These are phyloP conservation scores for Penicillium cataractarum DNA, from an alignment of 495 filamentous ascomycete genomes.

Conservation along the genomic window DNA sequence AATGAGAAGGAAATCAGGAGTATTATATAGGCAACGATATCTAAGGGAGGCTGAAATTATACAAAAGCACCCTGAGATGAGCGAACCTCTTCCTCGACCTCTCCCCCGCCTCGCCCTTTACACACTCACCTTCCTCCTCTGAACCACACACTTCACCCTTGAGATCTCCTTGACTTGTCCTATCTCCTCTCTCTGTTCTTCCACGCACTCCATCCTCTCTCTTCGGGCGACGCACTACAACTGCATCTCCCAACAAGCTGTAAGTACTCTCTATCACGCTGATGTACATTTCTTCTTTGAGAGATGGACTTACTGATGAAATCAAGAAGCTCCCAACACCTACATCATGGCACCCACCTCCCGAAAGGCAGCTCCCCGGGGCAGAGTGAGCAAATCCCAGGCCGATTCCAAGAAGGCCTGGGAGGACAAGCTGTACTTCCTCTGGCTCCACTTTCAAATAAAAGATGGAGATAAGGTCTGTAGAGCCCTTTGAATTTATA, in stretches of 20 bases:
- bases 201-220: background rate
- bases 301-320: background rate
- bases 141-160: background rate
- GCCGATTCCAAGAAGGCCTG: background rate
- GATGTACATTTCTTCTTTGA: background rate
- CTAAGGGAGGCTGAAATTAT: too few relatives aligned
- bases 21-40: too few relatives aligned
- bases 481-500: background rate
- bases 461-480: background rate
- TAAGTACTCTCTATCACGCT: background rate
- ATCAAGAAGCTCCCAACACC: background rate
- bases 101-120: too few relatives aligned
- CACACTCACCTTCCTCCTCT: background rate
- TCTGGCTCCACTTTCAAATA: background rate
- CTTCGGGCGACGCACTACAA: background rate
- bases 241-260: background rate
- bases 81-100: too few relatives aligned
- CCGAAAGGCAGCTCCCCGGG: too few relatives aligned
- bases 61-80: too few relatives aligned
- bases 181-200: background rate
- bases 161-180: background rate
- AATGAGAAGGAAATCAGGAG: too few relatives aligned
- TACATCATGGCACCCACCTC: background rate
- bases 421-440: background rate
- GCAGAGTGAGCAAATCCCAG: background rate